Evolutionary conservation across 208 protist species (phyloP), one percentile per base, ranked within the genome.

Genomic region (Leptomonas pyrrhocoris): DNA sequence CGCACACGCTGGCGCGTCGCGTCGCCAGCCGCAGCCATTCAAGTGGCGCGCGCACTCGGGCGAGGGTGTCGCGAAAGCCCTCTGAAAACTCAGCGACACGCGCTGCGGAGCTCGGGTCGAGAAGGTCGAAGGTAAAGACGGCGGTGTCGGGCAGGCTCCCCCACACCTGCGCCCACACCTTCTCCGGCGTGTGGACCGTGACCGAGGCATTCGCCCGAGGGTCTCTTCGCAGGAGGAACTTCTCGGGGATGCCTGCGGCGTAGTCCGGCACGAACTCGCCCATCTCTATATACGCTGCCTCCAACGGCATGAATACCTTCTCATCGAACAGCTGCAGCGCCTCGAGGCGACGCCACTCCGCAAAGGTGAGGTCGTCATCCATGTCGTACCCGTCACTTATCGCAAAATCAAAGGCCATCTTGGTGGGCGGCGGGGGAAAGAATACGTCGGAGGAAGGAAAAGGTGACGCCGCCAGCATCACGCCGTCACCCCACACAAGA

Each of bases 131-230:
- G 23, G 64, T 42, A 25, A 77, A 72, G 23, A 72, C 72, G 12
- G 65, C 58, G 63, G 40, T 49, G n/a, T 77, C 72, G 18, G 72
- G 67, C 72, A 77, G 54, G 58, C 56, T 77, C 45, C 72, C 72
- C 72, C 72, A 77, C 36, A 50, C 63, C 42, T 72, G 16, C 48
- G 62, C 31, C 72, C 63, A 72, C 64, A 77, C 42, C 64, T 77
- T 27, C n/a, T 21, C 61, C 28, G 70, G 43, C 27, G 45, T 45
- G 0, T 43, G 15, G 9, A 18, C 50, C 18, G 64, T 70, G 25
- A 53, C 42, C 6, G 53, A n/a, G 25, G 19, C 31, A 21, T 53
- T 62, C 19, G 62, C 45, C n/a, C n/a, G n/a, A n/a, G n/a, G n/a
- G n/a, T n/a, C n/a, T n/a, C n/a, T n/a, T n/a, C n/a, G n/a, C n/a